Base-by-base conservation (phyloP, 176 grass and related monocot genomes). In the Bonia amplexicaulis region DNA sequence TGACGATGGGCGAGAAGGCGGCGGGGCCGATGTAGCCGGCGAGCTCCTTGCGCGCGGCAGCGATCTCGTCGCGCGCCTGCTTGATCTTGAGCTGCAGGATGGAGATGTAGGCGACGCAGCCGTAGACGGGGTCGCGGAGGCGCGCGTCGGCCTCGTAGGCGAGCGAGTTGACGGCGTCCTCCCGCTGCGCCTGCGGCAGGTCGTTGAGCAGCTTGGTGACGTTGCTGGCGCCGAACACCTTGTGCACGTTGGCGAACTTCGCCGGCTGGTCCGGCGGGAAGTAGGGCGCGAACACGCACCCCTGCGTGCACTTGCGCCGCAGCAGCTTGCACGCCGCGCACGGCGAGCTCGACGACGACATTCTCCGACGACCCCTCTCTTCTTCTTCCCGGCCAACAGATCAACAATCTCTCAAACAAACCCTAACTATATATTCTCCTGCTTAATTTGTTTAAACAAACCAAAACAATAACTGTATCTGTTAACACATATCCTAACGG, bases 251-350 rank as follows among this genome's bases (percentile, higher is more conserved):
- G n/a, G 91, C 85, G 64, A 99, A 99, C 80, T 89, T 93, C 37
- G 55, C 22, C 1, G 93, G 93, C 58, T 96, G 90, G 83, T 98
- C 96, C 6, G 93, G 96, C 74, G 96, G 96, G 78, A 98, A 98
- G 86, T 98, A 96, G 29, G 96, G 96, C 25, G 93, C 91, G 49
- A 98, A 96, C 17, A 96, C 86, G 66, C 96, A 98, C 16, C 86
- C 86, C 73, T 84, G 89, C 65, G 93, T 92, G 91, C 95, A 98
- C 89, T 98, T 98, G 9, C 95, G 93, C 48, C 95, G 87, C 57
- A 92, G 85, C 23, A 93, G 84, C 80, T 98, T 98, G 85, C 95
- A 98, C 61, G 93, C 95, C n/a, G 95, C 95, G 72, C 95, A 98
- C 35, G 95, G 95, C 55, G 92, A 92, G 83, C 69, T 95, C 12